Conservation (phyloP, 768 basidiomycete species). For the Suillus tomentosus region DNA sequence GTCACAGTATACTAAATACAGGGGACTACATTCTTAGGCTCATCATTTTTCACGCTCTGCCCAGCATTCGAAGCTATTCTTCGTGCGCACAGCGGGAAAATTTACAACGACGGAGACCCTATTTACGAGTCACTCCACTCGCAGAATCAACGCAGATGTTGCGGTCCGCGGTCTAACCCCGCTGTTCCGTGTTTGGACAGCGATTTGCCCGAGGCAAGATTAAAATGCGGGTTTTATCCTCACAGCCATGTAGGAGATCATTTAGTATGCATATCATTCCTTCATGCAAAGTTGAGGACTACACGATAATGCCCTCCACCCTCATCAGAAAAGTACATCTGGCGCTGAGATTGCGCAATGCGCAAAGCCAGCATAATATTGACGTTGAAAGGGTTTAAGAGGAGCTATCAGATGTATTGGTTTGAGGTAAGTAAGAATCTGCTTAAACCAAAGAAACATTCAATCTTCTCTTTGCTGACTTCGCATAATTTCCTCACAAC, state of each 20-base stretch:
- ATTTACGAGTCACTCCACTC: background rate
- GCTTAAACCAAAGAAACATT: background rate
- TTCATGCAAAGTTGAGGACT: conserved; percentile 11
- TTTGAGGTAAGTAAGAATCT: conserved; percentile 4
- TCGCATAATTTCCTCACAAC: background rate
- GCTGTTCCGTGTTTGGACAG: background rate
- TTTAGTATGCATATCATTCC: background rate
- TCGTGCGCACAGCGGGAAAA: background rate
- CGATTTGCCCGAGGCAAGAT: background rate
- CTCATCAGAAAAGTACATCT: conserved; percentile 61
- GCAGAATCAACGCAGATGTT: background rate
- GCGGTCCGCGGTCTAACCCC: background rate
- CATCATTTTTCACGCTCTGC: background rate
- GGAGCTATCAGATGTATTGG: conserved; percentile 53
- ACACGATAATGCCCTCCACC: conserved; percentile 49
- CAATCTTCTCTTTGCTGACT: background rate
- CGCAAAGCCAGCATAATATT: conserved; percentile 48
- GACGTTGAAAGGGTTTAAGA: conserved; percentile 57
- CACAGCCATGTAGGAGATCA: background rate
- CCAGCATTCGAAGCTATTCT: background rate
- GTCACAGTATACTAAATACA: background rate
- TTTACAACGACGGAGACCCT: background rate
- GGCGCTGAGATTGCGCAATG: conserved; percentile 52
- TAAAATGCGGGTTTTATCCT: background rate
- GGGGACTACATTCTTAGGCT: background rate